These are phyloP conservation scores for Pistacia vera DNA, from an alignment of 345 rosid genomes.

Conservation along the genomic window DNA sequence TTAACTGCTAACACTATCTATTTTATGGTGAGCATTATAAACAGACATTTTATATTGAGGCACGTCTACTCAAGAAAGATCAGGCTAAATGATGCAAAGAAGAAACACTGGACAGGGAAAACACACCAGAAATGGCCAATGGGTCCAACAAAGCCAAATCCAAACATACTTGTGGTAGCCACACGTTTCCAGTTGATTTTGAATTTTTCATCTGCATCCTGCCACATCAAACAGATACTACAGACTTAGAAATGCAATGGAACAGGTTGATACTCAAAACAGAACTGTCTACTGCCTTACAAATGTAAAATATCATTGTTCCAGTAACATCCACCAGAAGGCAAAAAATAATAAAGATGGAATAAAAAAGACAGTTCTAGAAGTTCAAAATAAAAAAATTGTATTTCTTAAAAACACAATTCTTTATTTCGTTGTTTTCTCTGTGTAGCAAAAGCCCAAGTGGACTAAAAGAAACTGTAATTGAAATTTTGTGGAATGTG, in stretches of 20 bases:
- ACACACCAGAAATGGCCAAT: conserved; percentile 86
- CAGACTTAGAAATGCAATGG: conserved; percentile 17
- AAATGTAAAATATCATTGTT: conserved; percentile 5
- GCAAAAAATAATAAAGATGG: neutral
- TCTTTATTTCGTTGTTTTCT: neutral
- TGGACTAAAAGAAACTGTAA: conserved; percentile 11
- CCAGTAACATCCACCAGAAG: neutral
- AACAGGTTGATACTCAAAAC: neutral
- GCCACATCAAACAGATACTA: conserved; percentile 22
- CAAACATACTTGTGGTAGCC: conserved; percentile 73
- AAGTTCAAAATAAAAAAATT: neutral
- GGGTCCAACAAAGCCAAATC: conserved; percentile 84
- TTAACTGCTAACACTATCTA: conserved; percentile 1
- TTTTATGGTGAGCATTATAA: neutral
- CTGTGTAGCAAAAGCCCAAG: neutral
- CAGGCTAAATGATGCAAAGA: neutral
- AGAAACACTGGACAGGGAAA: conserved; percentile 9
- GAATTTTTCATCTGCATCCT: conserved; percentile 59
- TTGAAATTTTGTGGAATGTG: neutral
- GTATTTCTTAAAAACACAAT: neutral
- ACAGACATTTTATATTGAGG: neutral
- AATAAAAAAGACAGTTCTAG: neutral
- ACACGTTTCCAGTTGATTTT: conserved; percentile 77
- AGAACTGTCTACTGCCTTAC: neutral
- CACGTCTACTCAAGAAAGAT: neutral